Conservation (phyloP, 768 basidiomycete species). For the Termitomyces sp. region DNA sequence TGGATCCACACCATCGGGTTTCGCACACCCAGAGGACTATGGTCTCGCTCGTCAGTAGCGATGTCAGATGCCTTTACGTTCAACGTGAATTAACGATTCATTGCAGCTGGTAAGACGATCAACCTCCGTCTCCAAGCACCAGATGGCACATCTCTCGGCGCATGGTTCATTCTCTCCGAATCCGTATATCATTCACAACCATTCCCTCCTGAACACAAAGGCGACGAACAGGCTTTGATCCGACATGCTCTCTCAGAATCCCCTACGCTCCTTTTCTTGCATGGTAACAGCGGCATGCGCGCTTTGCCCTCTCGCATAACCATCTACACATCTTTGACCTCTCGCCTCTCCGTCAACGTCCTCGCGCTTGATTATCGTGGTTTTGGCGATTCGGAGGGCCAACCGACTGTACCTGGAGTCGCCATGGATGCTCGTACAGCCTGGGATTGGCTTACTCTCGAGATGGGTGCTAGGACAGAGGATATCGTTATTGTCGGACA, state of each 20-base stretch:
- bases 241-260: conserved; percentile 21
- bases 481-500: conserved; percentile 65
- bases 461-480: conserved; percentile 38
- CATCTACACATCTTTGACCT: conserved; percentile 43
- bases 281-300: conserved; percentile 69
- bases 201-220: conserved; percentile 23
- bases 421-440: conserved; percentile 51
- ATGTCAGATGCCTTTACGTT: background rate
- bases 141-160: conserved; percentile 61
- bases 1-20: conserved; percentile 24
- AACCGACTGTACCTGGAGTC: conserved; percentile 57
- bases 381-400: conserved; percentile 64
- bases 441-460: conserved; percentile 53
- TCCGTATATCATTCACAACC: conserved; percentile 35
- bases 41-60: conserved; percentile 33
- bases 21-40: conserved; percentile 34
- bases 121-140: conserved; percentile 53
- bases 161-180: conserved; percentile 61
- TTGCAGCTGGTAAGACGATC: conserved; percentile 53
- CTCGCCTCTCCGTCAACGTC: conserved; percentile 51
- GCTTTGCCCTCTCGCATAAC: conserved; percentile 46
- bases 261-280: conserved; percentile 66
- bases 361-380: conserved; percentile 72
- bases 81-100: background rate
- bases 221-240: conserved; percentile 17